A percentile compares a stretch with the other conserved stretches of the same genome.
Evolutionary conservation across 2,329 filamentous ascomycete genomes (phyloP).

Genomic region (Claviceps purpurea): DNA sequence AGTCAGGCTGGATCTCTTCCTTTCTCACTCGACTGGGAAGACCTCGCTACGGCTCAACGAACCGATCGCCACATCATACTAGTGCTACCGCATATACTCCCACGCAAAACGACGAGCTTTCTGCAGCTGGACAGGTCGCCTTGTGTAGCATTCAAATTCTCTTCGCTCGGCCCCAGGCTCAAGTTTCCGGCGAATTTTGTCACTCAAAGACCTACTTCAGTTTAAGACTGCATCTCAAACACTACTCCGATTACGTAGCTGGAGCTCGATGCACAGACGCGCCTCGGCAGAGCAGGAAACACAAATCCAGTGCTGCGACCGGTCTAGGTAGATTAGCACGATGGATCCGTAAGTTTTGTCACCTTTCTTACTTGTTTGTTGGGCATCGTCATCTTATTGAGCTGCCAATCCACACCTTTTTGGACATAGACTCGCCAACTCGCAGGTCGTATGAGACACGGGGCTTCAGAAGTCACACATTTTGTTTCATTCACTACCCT

Average conservation of each 20-base stretch:
- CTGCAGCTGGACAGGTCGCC: not conserved
- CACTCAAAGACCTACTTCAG: not conserved
- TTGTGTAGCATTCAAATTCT: not conserved
- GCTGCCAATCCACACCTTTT: not conserved
- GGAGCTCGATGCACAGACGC: not conserved
- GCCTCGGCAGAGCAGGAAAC: not conserved
- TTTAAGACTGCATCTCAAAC: not conserved
- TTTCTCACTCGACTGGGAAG: not conserved
- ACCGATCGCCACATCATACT: not conserved
- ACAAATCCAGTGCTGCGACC: not conserved
- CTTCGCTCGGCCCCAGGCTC: not conserved
- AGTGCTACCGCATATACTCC: not conserved
- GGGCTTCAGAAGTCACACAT: not conserved
- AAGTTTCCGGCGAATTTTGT: not conserved
- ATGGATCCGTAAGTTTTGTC: conserved; percentile 1
- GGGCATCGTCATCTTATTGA: too few relatives aligned
- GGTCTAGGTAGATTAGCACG: not conserved
- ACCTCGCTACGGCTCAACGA: not conserved
- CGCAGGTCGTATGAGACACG: not conserved
- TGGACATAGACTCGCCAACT: not conserved
- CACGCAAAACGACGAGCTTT: not conserved
- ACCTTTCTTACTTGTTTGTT: not conserved
- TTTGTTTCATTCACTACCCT: not conserved
- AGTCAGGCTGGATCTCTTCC: not conserved
- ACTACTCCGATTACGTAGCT: not conserved